Evolutionary conservation across 2,329 filamentous ascomycete species (phyloP).

Genomic region (Hypoxylon sp.): DNA sequence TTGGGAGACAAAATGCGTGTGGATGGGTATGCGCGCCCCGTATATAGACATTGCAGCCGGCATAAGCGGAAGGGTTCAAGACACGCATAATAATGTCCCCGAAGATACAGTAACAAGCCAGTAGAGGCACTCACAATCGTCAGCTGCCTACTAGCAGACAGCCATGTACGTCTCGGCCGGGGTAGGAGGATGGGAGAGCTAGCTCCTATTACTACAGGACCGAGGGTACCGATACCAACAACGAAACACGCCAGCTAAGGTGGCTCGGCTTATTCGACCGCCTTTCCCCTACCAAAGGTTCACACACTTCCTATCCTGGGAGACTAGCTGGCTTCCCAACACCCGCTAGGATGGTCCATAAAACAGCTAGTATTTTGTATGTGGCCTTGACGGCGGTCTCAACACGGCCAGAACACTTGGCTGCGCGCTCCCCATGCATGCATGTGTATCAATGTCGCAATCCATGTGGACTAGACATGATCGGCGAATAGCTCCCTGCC

Average conservation of each 20-base stretch:
- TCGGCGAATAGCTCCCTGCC: constrained; percentile 19
- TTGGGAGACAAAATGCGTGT: background rate
- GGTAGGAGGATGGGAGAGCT: background rate
- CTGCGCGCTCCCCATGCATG: constrained; percentile 17
- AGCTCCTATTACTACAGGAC: background rate
- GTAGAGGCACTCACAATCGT: background rate
- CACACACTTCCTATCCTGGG: background rate
- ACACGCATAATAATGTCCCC: background rate
- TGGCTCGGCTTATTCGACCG: constrained; percentile 3
- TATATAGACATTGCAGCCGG: background rate
- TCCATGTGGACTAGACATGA: constrained; percentile 15
- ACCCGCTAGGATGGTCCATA: background rate
- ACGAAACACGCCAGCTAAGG: constrained; percentile 8
- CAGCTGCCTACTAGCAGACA: background rate
- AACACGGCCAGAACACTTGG: constrained; percentile 30
- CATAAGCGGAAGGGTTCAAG: background rate
- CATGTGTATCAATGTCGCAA: constrained; percentile 22
- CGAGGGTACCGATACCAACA: constrained; percentile 4
- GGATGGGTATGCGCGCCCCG: background rate
- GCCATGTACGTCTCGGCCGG: background rate
- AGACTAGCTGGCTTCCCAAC: background rate
- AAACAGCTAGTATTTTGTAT: background rate
- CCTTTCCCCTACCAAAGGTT: background rate
- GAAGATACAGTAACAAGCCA: background rate
- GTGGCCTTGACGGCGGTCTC: constrained; percentile 18